Evolutionary conservation across 1,139 yeast species (phyloP).

Genomic region (Suhomyces terraborum): DNA sequence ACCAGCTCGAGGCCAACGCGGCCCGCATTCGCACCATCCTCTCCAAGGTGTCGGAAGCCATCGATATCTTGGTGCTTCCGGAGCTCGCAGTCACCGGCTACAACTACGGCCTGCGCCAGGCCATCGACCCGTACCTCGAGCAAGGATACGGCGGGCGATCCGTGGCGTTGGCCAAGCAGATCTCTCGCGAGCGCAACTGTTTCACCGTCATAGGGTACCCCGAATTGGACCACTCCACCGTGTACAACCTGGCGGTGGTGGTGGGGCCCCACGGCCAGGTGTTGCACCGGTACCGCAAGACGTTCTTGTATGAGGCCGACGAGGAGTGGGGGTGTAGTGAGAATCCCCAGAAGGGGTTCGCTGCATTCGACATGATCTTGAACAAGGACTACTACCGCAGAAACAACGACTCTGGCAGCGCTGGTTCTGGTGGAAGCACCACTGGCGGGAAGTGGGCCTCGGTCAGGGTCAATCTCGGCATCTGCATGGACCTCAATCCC

Average conservation of each 20-base stretch:
- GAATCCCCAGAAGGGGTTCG: constrained; percentile 56
- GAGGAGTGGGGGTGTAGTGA: constrained; percentile 79
- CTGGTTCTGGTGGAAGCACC: not conserved
- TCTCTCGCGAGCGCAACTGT: constrained; percentile 56
- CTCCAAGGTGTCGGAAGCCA: constrained; percentile 31
- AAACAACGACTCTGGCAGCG: constrained; percentile 29
- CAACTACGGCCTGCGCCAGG: constrained; percentile 54
- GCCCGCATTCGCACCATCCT: constrained; percentile 45
- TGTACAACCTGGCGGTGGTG: constrained; percentile 75
- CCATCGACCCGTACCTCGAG: constrained; percentile 66
- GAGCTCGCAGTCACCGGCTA: constrained; percentile 89
- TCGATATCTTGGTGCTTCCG: constrained; percentile 73
- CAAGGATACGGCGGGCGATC: constrained; percentile 30
- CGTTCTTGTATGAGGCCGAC: constrained; percentile 78
- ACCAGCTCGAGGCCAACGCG: constrained; percentile 57
- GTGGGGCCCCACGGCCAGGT: constrained; percentile 60
- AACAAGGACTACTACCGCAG: constrained; percentile 31
- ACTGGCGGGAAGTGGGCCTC: not conserved
- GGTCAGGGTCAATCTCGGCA: constrained; percentile 63
- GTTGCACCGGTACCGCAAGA: constrained; percentile 71
- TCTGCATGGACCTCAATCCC: constrained; percentile 96
- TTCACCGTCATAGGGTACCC: constrained; percentile 85
- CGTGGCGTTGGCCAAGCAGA: constrained; percentile 56
- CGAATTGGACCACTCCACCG: constrained; percentile 43
- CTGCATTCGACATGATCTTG: constrained; percentile 40